Conservation (phyloP, 805 yeast genomes). For the Peterozyma toletana region DNA sequence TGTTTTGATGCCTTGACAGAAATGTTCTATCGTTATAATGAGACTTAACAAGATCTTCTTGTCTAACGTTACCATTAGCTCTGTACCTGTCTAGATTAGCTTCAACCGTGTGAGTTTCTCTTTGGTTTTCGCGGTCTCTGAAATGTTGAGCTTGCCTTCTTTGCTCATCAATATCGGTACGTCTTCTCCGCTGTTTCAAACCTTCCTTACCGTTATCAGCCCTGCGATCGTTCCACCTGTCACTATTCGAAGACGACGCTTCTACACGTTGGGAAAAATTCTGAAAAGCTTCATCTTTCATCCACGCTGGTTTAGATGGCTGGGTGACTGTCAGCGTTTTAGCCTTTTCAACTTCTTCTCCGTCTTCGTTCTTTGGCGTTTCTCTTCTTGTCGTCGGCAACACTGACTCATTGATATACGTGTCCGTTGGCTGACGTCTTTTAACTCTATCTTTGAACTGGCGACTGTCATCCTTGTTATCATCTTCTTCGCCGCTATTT, state of each 20-base stretch:
- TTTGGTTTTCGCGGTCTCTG: slow-evolving; percentile 23
- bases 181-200: slow-evolving; percentile 22
- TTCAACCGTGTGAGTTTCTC: slow-evolving; percentile 15
- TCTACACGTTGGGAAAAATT: slow-evolving; percentile 12
- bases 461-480: background rate
- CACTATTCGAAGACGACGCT: background rate
- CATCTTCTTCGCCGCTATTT: background rate
- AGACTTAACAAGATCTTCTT: slow-evolving; percentile 64
- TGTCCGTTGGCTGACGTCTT: background rate
- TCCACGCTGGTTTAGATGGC: slow-evolving; percentile 23
- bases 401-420: background rate
- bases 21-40: slow-evolving; percentile 85
- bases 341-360: slow-evolving; percentile 1
- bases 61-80: slow-evolving; percentile 19
- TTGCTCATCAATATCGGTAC: slow-evolving; percentile 14
- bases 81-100: slow-evolving; percentile 10
- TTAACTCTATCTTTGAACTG: background rate
- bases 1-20: slow-evolving; percentile 49
- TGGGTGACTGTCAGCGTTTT: background rate
- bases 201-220: background rate
- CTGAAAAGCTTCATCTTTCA: slow-evolving; percentile 20
- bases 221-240: background rate
- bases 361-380: background rate
- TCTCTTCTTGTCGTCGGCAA: background rate
- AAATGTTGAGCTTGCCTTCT: slow-evolving; percentile 15